A percentile compares a stretch with the other conserved stretches of the same genome.
These are phyloP conservation scores for Nemania sp. DNA, from an alignment of 2,329 filamentous ascomycete species.

Conservation along the genomic window DNA sequence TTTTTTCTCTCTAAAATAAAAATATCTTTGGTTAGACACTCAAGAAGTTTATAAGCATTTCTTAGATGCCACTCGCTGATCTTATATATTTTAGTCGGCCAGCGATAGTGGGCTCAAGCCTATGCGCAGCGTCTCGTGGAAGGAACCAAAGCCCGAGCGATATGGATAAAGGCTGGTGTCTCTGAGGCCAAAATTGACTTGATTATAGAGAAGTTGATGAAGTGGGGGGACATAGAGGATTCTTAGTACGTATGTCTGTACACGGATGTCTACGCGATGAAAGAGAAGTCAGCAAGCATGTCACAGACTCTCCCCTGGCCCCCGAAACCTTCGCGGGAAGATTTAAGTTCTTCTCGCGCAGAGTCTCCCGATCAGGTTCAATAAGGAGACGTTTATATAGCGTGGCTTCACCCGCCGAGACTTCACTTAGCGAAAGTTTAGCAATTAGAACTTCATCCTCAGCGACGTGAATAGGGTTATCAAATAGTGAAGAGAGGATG, in stretches of 20 bases:
- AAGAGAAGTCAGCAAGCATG: too few species aligned
- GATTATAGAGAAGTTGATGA: not conserved
- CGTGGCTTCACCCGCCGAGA: too few species aligned
- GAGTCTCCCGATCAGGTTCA: too few species aligned
- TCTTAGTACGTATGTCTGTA: slow-evolving; percentile 6
- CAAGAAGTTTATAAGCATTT: too few species aligned
- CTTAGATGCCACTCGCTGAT: not conserved
- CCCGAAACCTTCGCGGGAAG: too few species aligned
- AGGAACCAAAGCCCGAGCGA: not conserved
- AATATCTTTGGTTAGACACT: too few species aligned
- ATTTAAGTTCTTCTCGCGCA: too few species aligned
- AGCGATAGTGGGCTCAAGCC: not conserved
- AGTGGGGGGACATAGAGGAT: not conserved
- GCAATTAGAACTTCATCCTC: not conserved
- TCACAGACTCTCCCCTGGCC: too few species aligned
- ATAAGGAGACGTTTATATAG: too few species aligned
- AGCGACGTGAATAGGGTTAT: not conserved
- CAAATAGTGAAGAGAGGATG: not conserved
- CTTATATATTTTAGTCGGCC: not conserved
- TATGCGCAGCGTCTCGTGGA: not conserved
- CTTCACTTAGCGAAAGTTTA: too few species aligned
- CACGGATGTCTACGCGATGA: not conserved
- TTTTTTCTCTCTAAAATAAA: too few species aligned
- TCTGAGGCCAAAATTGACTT: not conserved
- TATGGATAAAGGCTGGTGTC: slow-evolving; percentile 6